These are phyloP conservation scores for Colletotrichum higginsianum DNA, from an alignment of 2,329 filamentous ascomycete species.

Conservation along the genomic window DNA sequence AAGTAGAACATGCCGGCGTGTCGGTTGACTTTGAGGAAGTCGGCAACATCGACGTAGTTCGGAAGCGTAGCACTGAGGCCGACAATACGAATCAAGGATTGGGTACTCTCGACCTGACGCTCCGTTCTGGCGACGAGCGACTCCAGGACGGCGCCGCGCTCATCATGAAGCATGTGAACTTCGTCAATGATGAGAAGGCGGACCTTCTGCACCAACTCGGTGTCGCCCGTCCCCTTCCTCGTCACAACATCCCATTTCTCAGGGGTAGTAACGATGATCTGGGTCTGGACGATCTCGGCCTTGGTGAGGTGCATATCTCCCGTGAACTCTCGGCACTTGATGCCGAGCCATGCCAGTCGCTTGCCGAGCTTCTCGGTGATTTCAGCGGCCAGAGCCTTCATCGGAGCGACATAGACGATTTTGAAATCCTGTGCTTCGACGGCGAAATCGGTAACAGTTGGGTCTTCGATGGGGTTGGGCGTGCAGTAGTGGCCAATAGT, in stretches of 20 bases:
- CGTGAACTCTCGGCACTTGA: constrained; percentile 93
- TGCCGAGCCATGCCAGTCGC: constrained; percentile 91
- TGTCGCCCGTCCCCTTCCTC: constrained; percentile 96
- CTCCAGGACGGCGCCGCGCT: constrained; percentile 95
- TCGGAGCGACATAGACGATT: constrained; percentile 97
- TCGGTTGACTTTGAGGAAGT: constrained; percentile 96
- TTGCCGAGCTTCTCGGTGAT: constrained; percentile 95
- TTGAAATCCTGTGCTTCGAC: constrained; percentile 94
- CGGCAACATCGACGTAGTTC: constrained; percentile 96
- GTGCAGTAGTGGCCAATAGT: constrained; percentile 87
- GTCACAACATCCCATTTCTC: constrained; percentile 99
- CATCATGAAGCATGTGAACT: constrained; percentile 99
- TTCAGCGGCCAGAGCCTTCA: constrained; percentile 98
- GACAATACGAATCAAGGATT: constrained; percentile 95
- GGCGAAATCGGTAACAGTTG: constrained; percentile 81
- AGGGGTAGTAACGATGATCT: constrained; percentile 98
- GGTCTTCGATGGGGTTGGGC: constrained; percentile 84
- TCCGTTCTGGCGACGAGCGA: constrained; percentile 96
- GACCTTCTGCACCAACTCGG: constrained; percentile 97
- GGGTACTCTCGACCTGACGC: constrained; percentile 96
- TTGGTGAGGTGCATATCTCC: constrained; percentile 99
- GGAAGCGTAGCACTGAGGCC: constrained; percentile 95
- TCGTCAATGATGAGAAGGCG: constrained; percentile 97
- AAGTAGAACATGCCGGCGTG: constrained; percentile 97
- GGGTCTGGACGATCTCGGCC: constrained; percentile 93